A percentile compares a stretch with the other conserved stretches of the same genome.
phyloP scores from a whole-genome alignment of 176 grass and related monocot genomes.

The Tillandsia fasciculata region DNA sequence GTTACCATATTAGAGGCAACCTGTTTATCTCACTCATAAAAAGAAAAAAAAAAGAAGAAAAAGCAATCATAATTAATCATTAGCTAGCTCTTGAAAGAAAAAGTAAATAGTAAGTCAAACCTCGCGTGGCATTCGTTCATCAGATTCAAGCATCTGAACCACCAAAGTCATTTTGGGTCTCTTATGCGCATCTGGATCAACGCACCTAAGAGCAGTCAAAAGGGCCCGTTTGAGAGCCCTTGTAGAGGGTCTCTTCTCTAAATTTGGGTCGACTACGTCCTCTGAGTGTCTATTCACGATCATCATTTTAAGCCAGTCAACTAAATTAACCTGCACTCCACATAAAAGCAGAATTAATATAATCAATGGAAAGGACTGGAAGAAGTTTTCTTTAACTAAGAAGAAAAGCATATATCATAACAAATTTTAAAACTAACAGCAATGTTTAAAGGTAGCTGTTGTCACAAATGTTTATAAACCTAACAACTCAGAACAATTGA shows the following conservation, averaged over 20 bases:
- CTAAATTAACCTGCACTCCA: conserved; percentile 75
- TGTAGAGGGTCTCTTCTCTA: conserved; percentile 78
- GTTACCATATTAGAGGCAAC: no score
- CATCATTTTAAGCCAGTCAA: conserved; percentile 99
- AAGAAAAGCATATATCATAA: no score
- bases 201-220: conserved; percentile 82
- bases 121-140: conserved; percentile 59
- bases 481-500: no score
- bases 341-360: not conserved
- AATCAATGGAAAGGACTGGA: no score
- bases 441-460: no score
- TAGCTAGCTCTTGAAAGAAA: no score
- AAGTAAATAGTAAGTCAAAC: conserved; percentile 21
- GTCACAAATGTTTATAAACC: no score
- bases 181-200: conserved; percentile 88
- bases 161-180: conserved; percentile 93
- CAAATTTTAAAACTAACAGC: no score
- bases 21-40: no score
- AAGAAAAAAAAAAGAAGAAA: no score
- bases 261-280: conserved; percentile 81
- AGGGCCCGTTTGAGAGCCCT: conserved; percentile 82
- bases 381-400: no score
- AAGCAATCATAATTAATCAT: no score
- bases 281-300: conserved; percentile 71
- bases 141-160: conserved; percentile 86